Percentiles rank a stretch among this genome's conserved stretches.
These are phyloP conservation scores for Tilletiopsis washingtonensis DNA, from an alignment of 1,284 basidiomycete genomes.

Conservation along the genomic window DNA sequence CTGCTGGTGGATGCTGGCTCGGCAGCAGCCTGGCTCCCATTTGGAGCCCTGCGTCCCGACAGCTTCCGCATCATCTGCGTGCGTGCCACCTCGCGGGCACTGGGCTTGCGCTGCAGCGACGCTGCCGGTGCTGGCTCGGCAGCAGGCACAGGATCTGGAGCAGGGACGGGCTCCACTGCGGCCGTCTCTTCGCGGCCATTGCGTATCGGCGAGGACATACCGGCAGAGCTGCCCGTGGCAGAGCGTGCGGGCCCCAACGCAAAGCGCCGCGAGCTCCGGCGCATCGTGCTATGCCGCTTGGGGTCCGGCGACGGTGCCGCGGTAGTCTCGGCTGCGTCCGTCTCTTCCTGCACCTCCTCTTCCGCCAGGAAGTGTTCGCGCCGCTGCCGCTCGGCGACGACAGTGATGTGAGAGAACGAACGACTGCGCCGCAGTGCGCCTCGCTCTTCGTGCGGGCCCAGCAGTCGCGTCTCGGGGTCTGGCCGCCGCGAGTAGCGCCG, in stretches of 20 bases:
- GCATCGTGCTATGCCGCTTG: slow-evolving; percentile 20
- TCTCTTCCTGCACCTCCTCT: slow-evolving; percentile 1
- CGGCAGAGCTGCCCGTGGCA: not conserved
- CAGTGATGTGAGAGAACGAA: too few relatives aligned
- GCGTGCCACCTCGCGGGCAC: slow-evolving; percentile 27
- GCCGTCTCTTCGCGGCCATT: not conserved
- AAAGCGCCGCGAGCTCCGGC: slow-evolving; percentile 4
- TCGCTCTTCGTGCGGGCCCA: not conserved
- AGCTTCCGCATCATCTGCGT: slow-evolving; percentile 37
- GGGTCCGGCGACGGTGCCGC: slow-evolving; percentile 13
- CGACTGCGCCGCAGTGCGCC: not conserved
- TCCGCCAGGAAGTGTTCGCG: not conserved
- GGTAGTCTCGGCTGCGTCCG: not conserved
- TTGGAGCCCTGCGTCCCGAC: slow-evolving; percentile 15
- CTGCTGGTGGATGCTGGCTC: not conserved
- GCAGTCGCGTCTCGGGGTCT: slow-evolving; percentile 3
- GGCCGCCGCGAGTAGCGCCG: not conserved
- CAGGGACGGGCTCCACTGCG: not conserved
- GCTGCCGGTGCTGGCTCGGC: not conserved
- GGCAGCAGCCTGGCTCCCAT: not conserved
- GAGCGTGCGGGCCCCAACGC: not conserved
- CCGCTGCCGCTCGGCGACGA: slow-evolving; percentile 12
- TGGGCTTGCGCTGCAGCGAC: slow-evolving; percentile 13
- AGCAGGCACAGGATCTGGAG: not conserved
- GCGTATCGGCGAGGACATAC: not conserved